phyloP scores from a whole-genome alignment of 2,329 filamentous ascomycete genomes.

The Xylariaceae sp. region DNA sequence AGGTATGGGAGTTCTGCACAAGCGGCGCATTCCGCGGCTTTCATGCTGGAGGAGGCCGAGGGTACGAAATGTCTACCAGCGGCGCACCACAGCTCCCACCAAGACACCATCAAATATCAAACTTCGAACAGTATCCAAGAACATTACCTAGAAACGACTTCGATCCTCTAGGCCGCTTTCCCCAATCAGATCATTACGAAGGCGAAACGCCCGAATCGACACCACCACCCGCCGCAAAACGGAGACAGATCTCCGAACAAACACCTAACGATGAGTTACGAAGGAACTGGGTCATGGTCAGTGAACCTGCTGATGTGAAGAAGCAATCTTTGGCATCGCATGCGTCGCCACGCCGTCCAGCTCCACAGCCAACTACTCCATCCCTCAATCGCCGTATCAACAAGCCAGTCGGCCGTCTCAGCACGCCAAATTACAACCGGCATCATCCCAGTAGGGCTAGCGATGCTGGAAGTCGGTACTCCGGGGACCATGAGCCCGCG shows the following conservation, averaged over 20 bases:
- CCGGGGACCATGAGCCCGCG: conserved; percentile 43
- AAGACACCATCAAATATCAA: no score
- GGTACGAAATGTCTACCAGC: conserved; percentile 52
- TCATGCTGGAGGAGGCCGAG: conserved; percentile 75
- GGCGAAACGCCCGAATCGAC: conserved; percentile 37
- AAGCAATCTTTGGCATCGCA: conserved; percentile 21
- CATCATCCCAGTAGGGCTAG: conserved; percentile 43
- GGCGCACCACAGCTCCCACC: conserved; percentile 26
- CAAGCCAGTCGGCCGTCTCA: conserved; percentile 37
- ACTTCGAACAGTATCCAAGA: no score
- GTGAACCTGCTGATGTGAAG: conserved; percentile 32
- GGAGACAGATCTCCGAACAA: conserved; percentile 49
- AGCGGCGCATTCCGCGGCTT: conserved; percentile 74
- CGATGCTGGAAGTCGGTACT: conserved; percentile 41
- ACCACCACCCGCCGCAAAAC: conserved; percentile 47
- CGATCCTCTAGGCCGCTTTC: conserved; percentile 28
- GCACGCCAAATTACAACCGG: conserved; percentile 24
- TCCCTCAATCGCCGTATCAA: conserved; percentile 43
- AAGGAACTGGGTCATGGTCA: conserved; percentile 69
- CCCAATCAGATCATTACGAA: conserved; percentile 31
- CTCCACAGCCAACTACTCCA: conserved; percentile 30
- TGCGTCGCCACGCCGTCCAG: conserved; percentile 23
- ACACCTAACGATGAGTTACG: conserved; percentile 51
- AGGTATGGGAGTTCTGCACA: conserved; percentile 81
- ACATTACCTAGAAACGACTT: conserved; percentile 20